Conservation (phyloP, 2,329 filamentous ascomycete genomes). For the Arthrobotrys conoides region DNA sequence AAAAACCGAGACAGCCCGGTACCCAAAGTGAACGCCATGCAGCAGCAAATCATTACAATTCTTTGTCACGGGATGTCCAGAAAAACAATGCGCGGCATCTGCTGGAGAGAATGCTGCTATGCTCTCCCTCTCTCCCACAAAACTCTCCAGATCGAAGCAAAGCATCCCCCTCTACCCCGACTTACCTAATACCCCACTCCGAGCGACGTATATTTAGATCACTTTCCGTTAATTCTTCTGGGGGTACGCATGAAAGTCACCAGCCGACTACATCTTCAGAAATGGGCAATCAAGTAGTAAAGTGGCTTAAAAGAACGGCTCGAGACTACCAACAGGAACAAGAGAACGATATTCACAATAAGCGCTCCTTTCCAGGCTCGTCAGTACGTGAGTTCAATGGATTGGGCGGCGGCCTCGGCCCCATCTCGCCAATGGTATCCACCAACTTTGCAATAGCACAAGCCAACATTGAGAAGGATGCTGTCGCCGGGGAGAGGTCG, state of each 20-base stretch:
- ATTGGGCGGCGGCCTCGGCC: neutral
- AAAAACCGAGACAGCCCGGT: neutral
- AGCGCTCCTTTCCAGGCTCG: neutral
- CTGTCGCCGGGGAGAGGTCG: neutral
- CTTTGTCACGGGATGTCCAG: neutral
- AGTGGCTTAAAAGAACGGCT: slow-evolving; percentile 29
- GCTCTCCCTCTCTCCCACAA: neutral
- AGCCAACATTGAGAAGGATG: neutral
- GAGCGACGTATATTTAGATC: slow-evolving; percentile 14
- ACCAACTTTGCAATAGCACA: neutral
- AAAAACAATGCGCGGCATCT: neutral
- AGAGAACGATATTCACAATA: neutral
- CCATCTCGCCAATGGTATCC: neutral
- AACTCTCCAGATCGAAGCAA: slow-evolving; percentile 8
- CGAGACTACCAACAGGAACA: neutral
- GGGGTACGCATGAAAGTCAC: neutral
- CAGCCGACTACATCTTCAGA: slow-evolving; percentile 4
- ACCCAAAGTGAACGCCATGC: neutral
- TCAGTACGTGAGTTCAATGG: slow-evolving; percentile 17
- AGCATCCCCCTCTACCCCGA: neutral
- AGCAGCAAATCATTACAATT: neutral
- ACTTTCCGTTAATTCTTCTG: slow-evolving; percentile 35
- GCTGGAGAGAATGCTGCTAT: neutral
- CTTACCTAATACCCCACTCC: neutral
- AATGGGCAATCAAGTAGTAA: slow-evolving; percentile 21